phyloP scores from a whole-genome alignment of 2,329 filamentous ascomycete species.

The Penicillium hordei region DNA sequence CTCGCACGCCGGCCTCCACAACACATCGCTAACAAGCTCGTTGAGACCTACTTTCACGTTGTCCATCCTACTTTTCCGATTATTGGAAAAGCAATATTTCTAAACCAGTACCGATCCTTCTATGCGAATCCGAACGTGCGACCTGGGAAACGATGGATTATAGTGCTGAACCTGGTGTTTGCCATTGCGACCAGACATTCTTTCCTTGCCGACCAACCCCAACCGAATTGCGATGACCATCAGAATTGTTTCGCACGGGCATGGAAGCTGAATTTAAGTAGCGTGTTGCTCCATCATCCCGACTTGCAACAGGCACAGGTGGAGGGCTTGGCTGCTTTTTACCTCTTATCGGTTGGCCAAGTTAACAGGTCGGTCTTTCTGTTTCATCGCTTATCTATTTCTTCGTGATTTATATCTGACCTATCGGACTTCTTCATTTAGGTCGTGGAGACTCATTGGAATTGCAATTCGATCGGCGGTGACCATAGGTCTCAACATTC shows the following conservation, averaged over 20 bases:
- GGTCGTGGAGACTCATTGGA: slow-evolving; percentile 46
- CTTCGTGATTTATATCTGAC: not conserved
- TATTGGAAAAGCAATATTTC: slow-evolving; percentile 41
- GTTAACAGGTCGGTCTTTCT: slow-evolving; percentile 40
- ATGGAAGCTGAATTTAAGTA: slow-evolving; percentile 41
- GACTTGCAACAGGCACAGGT: slow-evolving; percentile 48
- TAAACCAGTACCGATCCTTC: slow-evolving; percentile 41
- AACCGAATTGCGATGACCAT: slow-evolving; percentile 35
- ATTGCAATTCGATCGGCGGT: slow-evolving; percentile 44
- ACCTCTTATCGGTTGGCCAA: slow-evolving; percentile 42
- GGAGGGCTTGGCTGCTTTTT: slow-evolving; percentile 43
- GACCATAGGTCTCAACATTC: slow-evolving; percentile 46
- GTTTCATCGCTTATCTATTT: not conserved
- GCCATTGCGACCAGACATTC: slow-evolving; percentile 44
- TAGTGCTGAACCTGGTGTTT: slow-evolving; percentile 47
- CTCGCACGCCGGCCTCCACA: slow-evolving; percentile 37
- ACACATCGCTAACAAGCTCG: slow-evolving; percentile 41
- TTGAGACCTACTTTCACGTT: slow-evolving; percentile 41
- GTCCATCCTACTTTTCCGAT: slow-evolving; percentile 47
- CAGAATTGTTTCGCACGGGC: slow-evolving; percentile 46
- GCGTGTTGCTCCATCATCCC: slow-evolving; percentile 40
- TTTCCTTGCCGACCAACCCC: slow-evolving; percentile 30
- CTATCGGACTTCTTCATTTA: slow-evolving; percentile 15
- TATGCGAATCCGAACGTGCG: slow-evolving; percentile 32
- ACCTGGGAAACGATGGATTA: slow-evolving; percentile 43